phyloP scores from a whole-genome alignment of 306 rosid genomes.

The Gillenia trifoliata region DNA sequence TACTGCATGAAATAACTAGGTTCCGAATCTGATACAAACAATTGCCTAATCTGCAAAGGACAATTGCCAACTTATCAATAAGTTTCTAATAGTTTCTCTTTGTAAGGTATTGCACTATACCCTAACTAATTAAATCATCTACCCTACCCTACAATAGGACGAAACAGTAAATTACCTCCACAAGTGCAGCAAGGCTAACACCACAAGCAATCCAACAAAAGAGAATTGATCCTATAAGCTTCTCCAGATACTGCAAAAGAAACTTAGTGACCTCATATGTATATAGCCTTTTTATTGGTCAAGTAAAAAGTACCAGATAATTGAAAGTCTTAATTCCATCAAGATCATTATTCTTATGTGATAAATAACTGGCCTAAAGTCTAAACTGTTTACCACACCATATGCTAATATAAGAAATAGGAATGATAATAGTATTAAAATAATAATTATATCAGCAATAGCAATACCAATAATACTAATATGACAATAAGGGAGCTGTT shows the following conservation, averaged over 20 bases:
- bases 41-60: conserved; percentile 63
- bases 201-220: conserved; percentile 93
- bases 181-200: conserved; percentile 79
- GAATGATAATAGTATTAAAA: no score
- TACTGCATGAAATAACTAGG: conserved; percentile 74
- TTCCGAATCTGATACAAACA: conserved; percentile 69
- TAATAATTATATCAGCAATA: no score
- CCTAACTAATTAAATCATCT: background rate
- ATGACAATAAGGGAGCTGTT: background rate
- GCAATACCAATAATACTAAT: no score
- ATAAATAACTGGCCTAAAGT: background rate
- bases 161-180: conserved; percentile 58
- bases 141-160: background rate
- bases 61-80: background rate
- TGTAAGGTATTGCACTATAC: background rate
- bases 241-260: conserved; percentile 81
- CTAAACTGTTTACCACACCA: background rate
- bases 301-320: background rate
- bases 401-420: background rate
- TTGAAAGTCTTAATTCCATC: background rate
- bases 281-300: background rate
- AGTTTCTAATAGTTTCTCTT: background rate
- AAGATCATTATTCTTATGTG: background rate
- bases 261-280: conserved; percentile 1
- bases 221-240: conserved; percentile 72